Conservation (phyloP, 441 rosid genomes). For the Iberis amara region DNA sequence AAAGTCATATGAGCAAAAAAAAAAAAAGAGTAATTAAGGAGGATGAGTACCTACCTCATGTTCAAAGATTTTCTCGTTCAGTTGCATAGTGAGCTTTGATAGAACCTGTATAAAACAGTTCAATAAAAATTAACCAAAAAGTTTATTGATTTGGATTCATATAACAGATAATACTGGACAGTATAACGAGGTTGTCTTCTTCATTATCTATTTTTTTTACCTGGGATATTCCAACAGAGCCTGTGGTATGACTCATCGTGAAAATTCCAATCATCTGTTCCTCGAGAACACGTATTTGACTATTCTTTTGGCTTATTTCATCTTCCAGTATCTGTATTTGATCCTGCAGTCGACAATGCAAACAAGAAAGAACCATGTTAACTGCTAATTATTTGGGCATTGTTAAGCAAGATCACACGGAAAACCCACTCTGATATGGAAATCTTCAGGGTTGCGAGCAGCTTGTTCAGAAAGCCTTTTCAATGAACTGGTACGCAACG, state of each 20-base stretch:
- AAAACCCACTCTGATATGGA: slow-evolving; percentile 50
- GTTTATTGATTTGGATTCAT: slow-evolving; percentile 23
- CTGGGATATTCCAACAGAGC: slow-evolving; percentile 59
- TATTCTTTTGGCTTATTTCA: slow-evolving; percentile 80
- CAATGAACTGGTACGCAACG: slow-evolving; percentile 68
- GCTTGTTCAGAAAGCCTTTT: slow-evolving; percentile 76
- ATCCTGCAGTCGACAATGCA: slow-evolving; percentile 42
- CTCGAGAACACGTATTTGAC: slow-evolving; percentile 65
- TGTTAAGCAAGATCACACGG: slow-evolving; percentile 22
- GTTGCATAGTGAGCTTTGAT: slow-evolving; percentile 67
- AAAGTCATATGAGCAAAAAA: slow-evolving; percentile 9
- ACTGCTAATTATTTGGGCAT: slow-evolving; percentile 14
- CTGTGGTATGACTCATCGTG: slow-evolving; percentile 40
- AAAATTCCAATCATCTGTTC: slow-evolving; percentile 71
- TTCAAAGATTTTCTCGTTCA: slow-evolving; percentile 78
- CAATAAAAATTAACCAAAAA: slow-evolving; percentile 1
- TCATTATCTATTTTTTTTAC: slow-evolving; percentile 34
- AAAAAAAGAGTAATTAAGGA: not conserved
- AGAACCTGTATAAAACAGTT: slow-evolving; percentile 47
- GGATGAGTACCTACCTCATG: slow-evolving; percentile 72
- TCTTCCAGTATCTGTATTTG: slow-evolving; percentile 67
- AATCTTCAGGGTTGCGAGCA: slow-evolving; percentile 55
- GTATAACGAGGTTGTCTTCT: slow-evolving; percentile 6
- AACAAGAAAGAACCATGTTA: slow-evolving; percentile 23
- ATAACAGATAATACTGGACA: slow-evolving; percentile 5